These are phyloP conservation scores for Saccharomycopsis amapae DNA, from an alignment of 805 yeast genomes.

Conservation along the genomic window DNA sequence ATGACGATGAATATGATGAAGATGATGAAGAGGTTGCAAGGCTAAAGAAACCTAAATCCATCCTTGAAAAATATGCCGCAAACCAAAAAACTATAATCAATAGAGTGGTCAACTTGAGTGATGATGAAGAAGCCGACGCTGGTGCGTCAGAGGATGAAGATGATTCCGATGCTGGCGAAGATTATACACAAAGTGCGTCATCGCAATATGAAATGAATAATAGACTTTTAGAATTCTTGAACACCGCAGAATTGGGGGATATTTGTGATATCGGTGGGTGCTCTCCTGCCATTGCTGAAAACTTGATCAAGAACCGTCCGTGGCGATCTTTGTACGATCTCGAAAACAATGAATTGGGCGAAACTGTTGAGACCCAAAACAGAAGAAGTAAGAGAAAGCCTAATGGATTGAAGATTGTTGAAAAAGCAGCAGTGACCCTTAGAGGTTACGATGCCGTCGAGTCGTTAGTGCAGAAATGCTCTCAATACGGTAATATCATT, in stretches of 20 bases:
- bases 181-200: constrained; percentile 22
- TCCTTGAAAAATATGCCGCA: constrained; percentile 2
- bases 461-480: constrained; percentile 78
- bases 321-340: constrained; percentile 52
- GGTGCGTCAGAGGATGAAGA: constrained; percentile 45
- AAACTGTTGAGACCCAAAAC: constrained; percentile 23
- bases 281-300: constrained; percentile 55
- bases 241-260: constrained; percentile 68
- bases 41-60: neutral
- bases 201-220: constrained; percentile 15
- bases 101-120: constrained; percentile 21
- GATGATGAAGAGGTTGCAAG: constrained; percentile 25
- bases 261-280: constrained; percentile 75
- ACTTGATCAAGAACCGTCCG: constrained; percentile 65
- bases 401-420: constrained; percentile 69
- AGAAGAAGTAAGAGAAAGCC: constrained; percentile 39
- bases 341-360: constrained; percentile 46
- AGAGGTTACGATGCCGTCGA: constrained; percentile 93
- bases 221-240: constrained; percentile 68
- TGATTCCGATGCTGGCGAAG: constrained; percentile 40
- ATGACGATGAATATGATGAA: constrained; percentile 25
- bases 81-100: neutral
- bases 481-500: constrained; percentile 65
- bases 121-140: constrained; percentile 36
- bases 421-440: constrained; percentile 59